Evolutionary conservation across 768 basidiomycete species (phyloP).

Genomic region (Lepiota subincarnata): DNA sequence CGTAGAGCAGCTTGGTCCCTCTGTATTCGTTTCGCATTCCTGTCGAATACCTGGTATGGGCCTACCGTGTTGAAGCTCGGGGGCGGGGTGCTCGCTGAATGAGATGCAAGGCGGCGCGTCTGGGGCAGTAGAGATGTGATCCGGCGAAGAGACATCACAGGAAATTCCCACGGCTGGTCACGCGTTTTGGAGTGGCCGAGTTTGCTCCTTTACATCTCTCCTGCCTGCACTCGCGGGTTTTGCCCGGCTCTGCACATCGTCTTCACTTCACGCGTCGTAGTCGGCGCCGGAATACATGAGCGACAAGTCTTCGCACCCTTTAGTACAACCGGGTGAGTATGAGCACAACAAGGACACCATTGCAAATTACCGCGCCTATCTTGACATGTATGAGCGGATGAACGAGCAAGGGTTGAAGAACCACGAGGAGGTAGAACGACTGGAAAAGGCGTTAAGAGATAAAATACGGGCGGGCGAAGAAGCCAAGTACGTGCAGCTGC

Average conservation of each 20-base stretch:
- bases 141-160: slow-evolving; percentile 21
- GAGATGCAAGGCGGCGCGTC: slow-evolving; percentile 43
- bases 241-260: too few species aligned
- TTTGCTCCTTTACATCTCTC: not conserved
- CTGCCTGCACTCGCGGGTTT: not conserved
- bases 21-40: slow-evolving; percentile 71
- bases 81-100: slow-evolving; percentile 39
- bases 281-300: not conserved
- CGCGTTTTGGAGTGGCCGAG: not conserved
- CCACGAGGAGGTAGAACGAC: slow-evolving; percentile 15
- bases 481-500: slow-evolving; percentile 31
- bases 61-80: slow-evolving; percentile 44
- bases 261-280: slow-evolving; percentile 2
- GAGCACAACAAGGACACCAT: slow-evolving; percentile 11
- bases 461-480: slow-evolving; percentile 39
- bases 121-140: slow-evolving; percentile 12
- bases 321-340: slow-evolving; percentile 13
- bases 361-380: slow-evolving; percentile 17
- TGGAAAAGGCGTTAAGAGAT: slow-evolving; percentile 15
- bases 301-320: not conserved
- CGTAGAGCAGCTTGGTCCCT: slow-evolving; percentile 65
- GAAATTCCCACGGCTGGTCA: slow-evolving; percentile 5
- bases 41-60: slow-evolving; percentile 86
- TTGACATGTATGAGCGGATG: slow-evolving; percentile 30
- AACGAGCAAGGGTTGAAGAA: slow-evolving; percentile 39